These are phyloP conservation scores for Schoenoplectus triqueter DNA, from an alignment of 202 grass and related monocot genomes.

Conservation along the genomic window DNA sequence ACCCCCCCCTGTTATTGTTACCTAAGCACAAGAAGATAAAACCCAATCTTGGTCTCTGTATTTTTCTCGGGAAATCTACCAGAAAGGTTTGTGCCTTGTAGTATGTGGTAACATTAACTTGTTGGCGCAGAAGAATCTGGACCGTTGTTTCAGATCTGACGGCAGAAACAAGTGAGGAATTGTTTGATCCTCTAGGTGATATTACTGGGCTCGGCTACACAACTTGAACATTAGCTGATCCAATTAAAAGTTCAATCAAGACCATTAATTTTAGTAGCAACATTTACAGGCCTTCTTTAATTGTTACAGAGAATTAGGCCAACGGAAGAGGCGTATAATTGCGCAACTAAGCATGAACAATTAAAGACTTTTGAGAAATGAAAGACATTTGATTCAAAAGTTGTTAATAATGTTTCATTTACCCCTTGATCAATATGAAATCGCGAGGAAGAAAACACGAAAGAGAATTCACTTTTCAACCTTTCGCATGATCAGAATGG, in stretches of 20 bases:
- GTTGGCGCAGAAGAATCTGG: neutral
- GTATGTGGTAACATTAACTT: no score
- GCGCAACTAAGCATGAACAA: neutral
- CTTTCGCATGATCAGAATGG: no score
- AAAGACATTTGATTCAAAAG: neutral
- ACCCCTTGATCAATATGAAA: no score
- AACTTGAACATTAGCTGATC: neutral
- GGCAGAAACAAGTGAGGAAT: neutral
- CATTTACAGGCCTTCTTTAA: neutral
- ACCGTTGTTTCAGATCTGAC: neutral
- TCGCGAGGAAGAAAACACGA: no score
- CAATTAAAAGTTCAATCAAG: neutral
- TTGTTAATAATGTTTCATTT: neutral
- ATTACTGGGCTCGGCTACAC: neutral
- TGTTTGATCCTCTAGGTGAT: neutral
- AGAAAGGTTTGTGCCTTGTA: neutral
- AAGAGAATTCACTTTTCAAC: no score
- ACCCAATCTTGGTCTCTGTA: constrained; percentile 20
- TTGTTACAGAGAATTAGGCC: neutral
- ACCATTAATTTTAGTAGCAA: neutral
- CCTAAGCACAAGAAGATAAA: neutral
- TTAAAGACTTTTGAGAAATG: neutral
- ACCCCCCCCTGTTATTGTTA: no score
- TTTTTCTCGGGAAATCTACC: neutral
- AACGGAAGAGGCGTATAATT: neutral